A percentile compares a stretch with the other conserved stretches of the same genome.
Conservation (phyloP, 2,329 filamentous ascomycete species). For the Falciphora oryzae region DNA sequence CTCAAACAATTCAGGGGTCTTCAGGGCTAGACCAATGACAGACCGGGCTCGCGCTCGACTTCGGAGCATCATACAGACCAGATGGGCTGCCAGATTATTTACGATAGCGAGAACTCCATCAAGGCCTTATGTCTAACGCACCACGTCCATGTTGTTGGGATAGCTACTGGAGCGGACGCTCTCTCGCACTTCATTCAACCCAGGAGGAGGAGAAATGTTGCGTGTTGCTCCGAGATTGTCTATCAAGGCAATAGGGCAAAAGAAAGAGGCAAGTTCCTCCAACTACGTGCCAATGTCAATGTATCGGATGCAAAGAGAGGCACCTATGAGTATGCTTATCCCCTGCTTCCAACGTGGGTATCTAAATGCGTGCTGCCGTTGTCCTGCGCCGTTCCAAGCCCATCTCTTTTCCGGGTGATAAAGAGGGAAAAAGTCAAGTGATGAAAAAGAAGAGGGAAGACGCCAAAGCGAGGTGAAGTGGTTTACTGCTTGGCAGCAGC, state of each 20-base stretch:
- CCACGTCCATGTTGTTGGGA: too few relatives aligned
- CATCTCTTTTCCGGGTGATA: too few relatives aligned
- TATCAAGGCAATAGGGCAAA: neutral
- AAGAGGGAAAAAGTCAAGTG: neutral
- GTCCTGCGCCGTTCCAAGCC: neutral
- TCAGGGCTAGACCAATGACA: too few relatives aligned
- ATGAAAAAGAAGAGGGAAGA: neutral
- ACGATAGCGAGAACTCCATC: too few relatives aligned
- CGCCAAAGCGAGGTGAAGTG: neutral
- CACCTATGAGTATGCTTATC: neutral
- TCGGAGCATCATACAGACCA: too few relatives aligned
- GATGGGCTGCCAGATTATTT: too few relatives aligned
- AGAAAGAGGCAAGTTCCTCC: neutral
- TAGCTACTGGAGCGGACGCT: too few relatives aligned
- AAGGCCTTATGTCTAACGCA: too few relatives aligned
- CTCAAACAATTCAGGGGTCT: too few relatives aligned
- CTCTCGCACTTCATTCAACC: too few relatives aligned
- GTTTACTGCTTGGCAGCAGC: slow-evolving; percentile 21
- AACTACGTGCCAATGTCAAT: neutral
- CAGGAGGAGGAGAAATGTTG: too few relatives aligned
- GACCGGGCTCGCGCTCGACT: too few relatives aligned
- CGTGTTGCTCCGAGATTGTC: neutral
- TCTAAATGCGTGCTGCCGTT: slow-evolving; percentile 4
- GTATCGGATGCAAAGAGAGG: neutral
- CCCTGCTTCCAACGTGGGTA: neutral